Percentiles rank a stretch among this genome's conserved stretches.
These are phyloP conservation scores for Ceratobasidium papillatum DNA, from an alignment of 1,284 basidiomycete species.

Conservation along the genomic window DNA sequence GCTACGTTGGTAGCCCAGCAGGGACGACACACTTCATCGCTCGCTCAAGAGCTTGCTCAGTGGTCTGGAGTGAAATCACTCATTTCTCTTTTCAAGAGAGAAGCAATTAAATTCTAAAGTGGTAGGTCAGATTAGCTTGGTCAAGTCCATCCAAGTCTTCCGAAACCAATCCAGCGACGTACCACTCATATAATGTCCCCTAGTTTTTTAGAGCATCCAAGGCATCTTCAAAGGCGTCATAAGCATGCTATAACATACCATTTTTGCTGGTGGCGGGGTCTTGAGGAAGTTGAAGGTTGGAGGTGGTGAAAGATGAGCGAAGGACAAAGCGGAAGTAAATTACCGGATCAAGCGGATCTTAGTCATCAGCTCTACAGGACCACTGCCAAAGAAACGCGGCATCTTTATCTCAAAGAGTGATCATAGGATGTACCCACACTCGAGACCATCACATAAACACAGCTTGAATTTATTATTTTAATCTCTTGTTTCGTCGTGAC, in stretches of 20 bases:
- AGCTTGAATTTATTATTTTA: too few relatives aligned
- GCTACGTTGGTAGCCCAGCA: slow-evolving; percentile 34
- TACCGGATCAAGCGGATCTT: background rate
- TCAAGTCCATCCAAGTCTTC: background rate
- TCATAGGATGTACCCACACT: too few relatives aligned
- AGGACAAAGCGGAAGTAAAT: slow-evolving; percentile 14
- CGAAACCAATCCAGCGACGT: slow-evolving; percentile 4
- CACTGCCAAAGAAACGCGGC: too few relatives aligned
- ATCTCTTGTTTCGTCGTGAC: too few relatives aligned
- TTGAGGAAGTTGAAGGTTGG: slow-evolving; percentile 29
- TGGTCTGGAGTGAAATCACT: slow-evolving; percentile 24
- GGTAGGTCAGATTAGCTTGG: background rate
- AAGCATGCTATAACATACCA: slow-evolving; percentile 5
- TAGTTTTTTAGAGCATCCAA: slow-evolving; percentile 11
- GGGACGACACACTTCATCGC: slow-evolving; percentile 36
- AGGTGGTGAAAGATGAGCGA: background rate
- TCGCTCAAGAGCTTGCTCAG: slow-evolving; percentile 8
- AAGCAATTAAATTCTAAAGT: background rate
- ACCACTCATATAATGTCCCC: slow-evolving; percentile 25
- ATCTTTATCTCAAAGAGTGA: background rate
- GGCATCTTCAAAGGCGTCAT: background rate
- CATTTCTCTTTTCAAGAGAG: slow-evolving; percentile 3
- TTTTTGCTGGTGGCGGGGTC: slow-evolving; percentile 5
- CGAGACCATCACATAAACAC: too few relatives aligned
- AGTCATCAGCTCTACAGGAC: slow-evolving; percentile 7